Base-by-base conservation (phyloP, 805 yeast species). In the Candida golubevii region DNA sequence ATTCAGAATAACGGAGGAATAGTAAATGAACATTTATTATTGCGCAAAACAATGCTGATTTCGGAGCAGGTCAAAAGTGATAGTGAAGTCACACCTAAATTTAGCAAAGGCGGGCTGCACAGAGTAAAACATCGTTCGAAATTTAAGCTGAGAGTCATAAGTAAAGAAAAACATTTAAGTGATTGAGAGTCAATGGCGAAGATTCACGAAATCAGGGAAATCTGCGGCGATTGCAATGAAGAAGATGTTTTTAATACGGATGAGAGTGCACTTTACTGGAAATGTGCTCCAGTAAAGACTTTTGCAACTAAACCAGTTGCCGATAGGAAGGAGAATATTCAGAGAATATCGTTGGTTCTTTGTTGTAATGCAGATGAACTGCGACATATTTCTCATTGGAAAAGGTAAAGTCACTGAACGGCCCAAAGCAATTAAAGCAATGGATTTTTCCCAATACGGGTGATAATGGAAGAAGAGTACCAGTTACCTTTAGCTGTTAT, bases 311-410 rank as follows among this genome's bases (percentile, higher is more conserved):
- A 8, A 11, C 8, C 10, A 8, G 10, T 28, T 28, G 10, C 31
- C 12, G 30, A 26, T 26, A 13, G 38, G 8, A 36, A 13, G 11
- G 12, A 23, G 13, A 26, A 26, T 18, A 8, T 18, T 9, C 39
- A 28, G 39, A 33, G 39, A 9, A n/a, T 37, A 10, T 28, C 39
- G 15, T 8, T 37, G 6, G 39, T 29, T 7, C 29, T 37, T 11
- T 37, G 39, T 27, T 27, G 39, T 33, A 37, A 37, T 14, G 39
- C 39, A 28, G 39, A 37, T 28, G 39, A 33, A 11, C 39, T 13
- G 26, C 29, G 39, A 37, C 6, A 29, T 29, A 10, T 28, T 29
- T 37, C 6, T 37, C 11, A 27, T 37, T 12, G 26, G 39, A 7
- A 37, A 29, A 37, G 26, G 23, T 10, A 14, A n/a, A 14, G 29